Evolutionary conservation across 1,139 yeast genomes (phyloP), one percentile per base, ranked within the genome.

Genomic region (Suhomyces guaymorum): DNA sequence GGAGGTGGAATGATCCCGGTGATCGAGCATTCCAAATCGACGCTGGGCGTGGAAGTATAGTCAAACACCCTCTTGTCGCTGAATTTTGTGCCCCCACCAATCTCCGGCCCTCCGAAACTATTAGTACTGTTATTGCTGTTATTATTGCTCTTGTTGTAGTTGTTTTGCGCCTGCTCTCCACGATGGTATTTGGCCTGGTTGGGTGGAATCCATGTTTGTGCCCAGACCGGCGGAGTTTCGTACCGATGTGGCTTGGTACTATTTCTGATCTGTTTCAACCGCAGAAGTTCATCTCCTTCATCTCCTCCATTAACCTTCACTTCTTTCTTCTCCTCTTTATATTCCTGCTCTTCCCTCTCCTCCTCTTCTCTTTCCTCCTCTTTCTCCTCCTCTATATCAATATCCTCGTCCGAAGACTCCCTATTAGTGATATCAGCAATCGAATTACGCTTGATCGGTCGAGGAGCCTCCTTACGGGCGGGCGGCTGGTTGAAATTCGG

Each of bases 1-100:
- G 87, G 88, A 32, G 86, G 83, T 1, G 97, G 97, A 17, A 82
- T 76, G 2, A 80, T 68, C 8, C 88, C 88, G 1, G 88, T 76
- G 15, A 87, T 72, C 18, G 85, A 79, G 38, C 82, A 77, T 49
- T 70, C 75, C 28, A 70, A 56, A 49, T 70, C 76, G 51, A 66
- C 45, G 38, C 71, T 63, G 13, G 61, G 54, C 12, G 72, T 66
- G 28, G 59, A 42, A 8, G 59, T 52, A 15, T 55, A 49, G 46
- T 66, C 63, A 41, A 70, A 70, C 14, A 70, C 67, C 3, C 61
- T 54, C 38, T 63, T 66, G 34, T 41, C 49, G 17, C 48, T 38
- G 11, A 51, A 30, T 23, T 27, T 26, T 9, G 29, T 33, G 12
- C 25, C n/a, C n/a, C n/a, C n/a, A n/a, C n/a, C n/a, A n/a, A n/a